These are phyloP conservation scores for Trichoderma semiorbis DNA, from an alignment of 2,329 filamentous ascomycete genomes.

Conservation along the genomic window DNA sequence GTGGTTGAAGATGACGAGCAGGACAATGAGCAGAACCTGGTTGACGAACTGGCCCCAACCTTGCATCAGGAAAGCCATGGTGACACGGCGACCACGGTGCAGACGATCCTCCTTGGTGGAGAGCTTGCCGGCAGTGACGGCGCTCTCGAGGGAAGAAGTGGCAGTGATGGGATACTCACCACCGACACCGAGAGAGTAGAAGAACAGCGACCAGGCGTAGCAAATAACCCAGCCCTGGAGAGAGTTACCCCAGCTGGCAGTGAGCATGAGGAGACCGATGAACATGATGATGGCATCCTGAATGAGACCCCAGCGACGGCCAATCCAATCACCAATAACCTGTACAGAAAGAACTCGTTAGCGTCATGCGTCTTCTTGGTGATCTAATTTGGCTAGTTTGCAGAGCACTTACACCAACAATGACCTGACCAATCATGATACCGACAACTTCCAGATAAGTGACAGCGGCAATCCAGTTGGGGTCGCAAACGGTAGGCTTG, in stretches of 20 bases:
- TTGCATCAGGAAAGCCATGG: constrained; percentile 95
- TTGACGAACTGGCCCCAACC: constrained; percentile 97
- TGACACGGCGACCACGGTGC: constrained; percentile 93
- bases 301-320: constrained; percentile 91
- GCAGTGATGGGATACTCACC: constrained; percentile 97
- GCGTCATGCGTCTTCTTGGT: constrained; percentile 1
- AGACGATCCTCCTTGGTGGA: constrained; percentile 91
- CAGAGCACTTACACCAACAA: constrained; percentile 66
- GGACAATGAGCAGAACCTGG: constrained; percentile 81
- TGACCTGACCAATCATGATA: constrained; percentile 90
- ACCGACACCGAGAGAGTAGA: constrained; percentile 63
- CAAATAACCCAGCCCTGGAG: constrained; percentile 95
- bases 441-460: constrained; percentile 91
- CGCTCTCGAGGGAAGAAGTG: constrained; percentile 90
- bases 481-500: constrained; percentile 58
- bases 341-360: constrained; percentile 25
- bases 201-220: constrained; percentile 92
- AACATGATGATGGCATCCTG: constrained; percentile 96
- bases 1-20: constrained; percentile 85
- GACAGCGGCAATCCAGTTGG: constrained; percentile 78
- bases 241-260: constrained; percentile 80
- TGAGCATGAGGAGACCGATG: constrained; percentile 85
- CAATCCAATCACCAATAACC: constrained; percentile 68
- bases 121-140: constrained; percentile 77
- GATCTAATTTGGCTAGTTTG: not conserved